Evolutionary conservation across 768 basidiomycete genomes (phyloP), one percentile per base, ranked within the genome.

Genomic region (Kwoniella dendrophila): DNA sequence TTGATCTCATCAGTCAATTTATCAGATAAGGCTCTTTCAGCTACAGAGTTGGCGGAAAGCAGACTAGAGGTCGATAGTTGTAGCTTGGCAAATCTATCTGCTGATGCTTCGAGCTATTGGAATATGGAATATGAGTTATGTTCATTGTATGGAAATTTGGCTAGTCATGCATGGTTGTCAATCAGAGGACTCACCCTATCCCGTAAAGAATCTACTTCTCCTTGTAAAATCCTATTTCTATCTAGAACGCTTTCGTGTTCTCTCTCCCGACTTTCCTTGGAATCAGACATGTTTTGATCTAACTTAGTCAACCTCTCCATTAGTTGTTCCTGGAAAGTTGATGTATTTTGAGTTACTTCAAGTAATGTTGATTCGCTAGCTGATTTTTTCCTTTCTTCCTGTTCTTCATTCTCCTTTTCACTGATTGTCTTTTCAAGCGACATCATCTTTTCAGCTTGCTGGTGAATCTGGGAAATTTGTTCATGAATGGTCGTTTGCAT

Each of bases 231-330:
- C 30, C 57, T 51, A 41, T 64, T 59, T 41, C 63, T 24, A 45
- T 64, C 63, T 16, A 64, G 38, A 6, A 64, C 63, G 22, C 27
- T 33, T 27, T 56, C 56, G 40, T 64, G 59, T 51, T 64, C 63
- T 27, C 59, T 64, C 7, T 54, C 63, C n/a, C 51, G n/a, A 53
- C 56, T 58, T 11, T 40, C 38, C 63, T 59, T 59, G 27, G n/a
- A 53, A 43, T 64, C 63, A 34, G 53, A 51, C 63, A 64, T 64
- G n/a, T 61, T 36, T 52, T 61, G 51, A 54, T 53, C 44, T 16
- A 61, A 24, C 43, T 47, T 61, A 24, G 22, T 44, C 26, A 53
- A 24, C 7, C 59, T 8, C 41, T 30, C 49, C 58, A 60, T 41
- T 10, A 60, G 22, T 20, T 60, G 41, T 26, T 60, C 58, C 26